phyloP scores from a whole-genome alignment of 2,329 filamentous ascomycete genomes.

The Trichophyton rubrum region DNA sequence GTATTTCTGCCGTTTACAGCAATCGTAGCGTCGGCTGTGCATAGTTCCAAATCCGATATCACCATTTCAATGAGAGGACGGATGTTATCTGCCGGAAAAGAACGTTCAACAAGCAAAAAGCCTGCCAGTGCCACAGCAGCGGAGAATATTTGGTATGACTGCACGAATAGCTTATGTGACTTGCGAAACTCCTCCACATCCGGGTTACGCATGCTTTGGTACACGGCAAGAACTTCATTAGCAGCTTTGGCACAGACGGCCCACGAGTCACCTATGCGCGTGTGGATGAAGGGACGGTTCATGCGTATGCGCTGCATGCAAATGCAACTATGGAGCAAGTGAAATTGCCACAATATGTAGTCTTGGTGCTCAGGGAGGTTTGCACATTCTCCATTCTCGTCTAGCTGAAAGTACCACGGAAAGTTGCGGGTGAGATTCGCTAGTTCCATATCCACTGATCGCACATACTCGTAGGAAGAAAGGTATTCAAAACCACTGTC shows the following conservation, averaged over 20 bases:
- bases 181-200: slow-evolving; percentile 14
- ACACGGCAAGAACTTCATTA: slow-evolving; percentile 17
- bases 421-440: slow-evolving; percentile 14
- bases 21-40: slow-evolving; percentile 14
- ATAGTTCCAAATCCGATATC: slow-evolving; percentile 16
- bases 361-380: slow-evolving; percentile 13
- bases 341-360: slow-evolving; percentile 18
- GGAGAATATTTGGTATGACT: slow-evolving; percentile 19
- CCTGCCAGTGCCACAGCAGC: slow-evolving; percentile 19
- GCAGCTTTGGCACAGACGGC: slow-evolving; percentile 16
- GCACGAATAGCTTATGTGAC: slow-evolving; percentile 17
- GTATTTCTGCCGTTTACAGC: slow-evolving; percentile 17
- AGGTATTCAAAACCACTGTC: slow-evolving; percentile 13
- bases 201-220: slow-evolving; percentile 16
- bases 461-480: slow-evolving; percentile 16
- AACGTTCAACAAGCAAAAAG: slow-evolving; percentile 19
- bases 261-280: slow-evolving; percentile 16
- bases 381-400: slow-evolving; percentile 9
- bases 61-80: slow-evolving; percentile 18
- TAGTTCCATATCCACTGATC: slow-evolving; percentile 17
- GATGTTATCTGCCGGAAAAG: slow-evolving; percentile 16
- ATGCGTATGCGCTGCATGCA: slow-evolving; percentile 20
- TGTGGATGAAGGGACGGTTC: slow-evolving; percentile 18
- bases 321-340: slow-evolving; percentile 18
- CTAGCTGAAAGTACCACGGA: slow-evolving; percentile 19